Percentiles rank a stretch among this genome's conserved stretches.
Conservation (phyloP, 805 yeast species). For the Brettanomyces naardenensis region DNA sequence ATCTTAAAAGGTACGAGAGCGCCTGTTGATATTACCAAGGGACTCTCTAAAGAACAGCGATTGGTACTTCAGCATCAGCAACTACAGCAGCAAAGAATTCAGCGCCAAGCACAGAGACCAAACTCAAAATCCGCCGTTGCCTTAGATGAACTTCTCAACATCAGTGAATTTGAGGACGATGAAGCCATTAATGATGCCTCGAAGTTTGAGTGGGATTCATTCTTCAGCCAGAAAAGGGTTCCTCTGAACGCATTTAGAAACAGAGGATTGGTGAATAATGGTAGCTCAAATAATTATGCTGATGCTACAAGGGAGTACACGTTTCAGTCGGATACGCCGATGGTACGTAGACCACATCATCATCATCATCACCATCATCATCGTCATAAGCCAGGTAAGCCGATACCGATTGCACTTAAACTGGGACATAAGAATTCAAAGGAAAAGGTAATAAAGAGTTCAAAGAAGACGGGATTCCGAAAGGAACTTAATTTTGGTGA, state of each 20-base stretch:
- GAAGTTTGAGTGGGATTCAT: conserved; percentile 1
- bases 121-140: conserved; percentile 16
- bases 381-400: neutral
- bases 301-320: conserved; percentile 18
- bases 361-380: conserved; percentile 3
- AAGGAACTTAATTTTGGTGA: conserved; percentile 1
- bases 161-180: conserved; percentile 73
- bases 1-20: conserved; percentile 17
- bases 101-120: conserved; percentile 4
- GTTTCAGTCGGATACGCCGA: conserved; percentile 6
- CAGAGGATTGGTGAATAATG: conserved; percentile 41
- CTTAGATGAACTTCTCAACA: conserved; percentile 77
- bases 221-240: conserved; percentile 37
- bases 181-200: neutral
- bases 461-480: neutral
- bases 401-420: neutral
- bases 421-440: neutral
- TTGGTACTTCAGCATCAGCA: neutral
- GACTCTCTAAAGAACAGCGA: neutral
- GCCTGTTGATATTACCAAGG: neutral
- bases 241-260: conserved; percentile 91
- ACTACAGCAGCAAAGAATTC: neutral
- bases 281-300: conserved; percentile 2
- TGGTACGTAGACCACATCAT: neutral
- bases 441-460: neutral